Evolutionary conservation across 1,284 basidiomycete species (phyloP).

Genomic region (Tylopilus sp.): DNA sequence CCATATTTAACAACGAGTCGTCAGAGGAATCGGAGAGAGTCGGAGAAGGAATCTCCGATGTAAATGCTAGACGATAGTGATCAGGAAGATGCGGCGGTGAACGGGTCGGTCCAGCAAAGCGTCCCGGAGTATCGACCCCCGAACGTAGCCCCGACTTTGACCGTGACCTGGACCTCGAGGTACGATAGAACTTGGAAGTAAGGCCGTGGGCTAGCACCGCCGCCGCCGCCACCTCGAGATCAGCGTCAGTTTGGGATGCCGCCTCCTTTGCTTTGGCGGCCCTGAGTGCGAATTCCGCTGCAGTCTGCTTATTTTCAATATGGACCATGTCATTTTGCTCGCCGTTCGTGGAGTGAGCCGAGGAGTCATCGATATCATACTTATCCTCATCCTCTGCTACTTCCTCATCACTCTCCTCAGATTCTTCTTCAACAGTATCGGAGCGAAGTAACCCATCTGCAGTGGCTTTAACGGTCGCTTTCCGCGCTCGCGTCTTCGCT

Average conservation of each 20-base stretch:
- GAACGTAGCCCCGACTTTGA: conserved; percentile 45
- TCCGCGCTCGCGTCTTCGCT: conserved; percentile 38
- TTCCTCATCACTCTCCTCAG: conserved; percentile 37
- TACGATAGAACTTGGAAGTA: conserved; percentile 33
- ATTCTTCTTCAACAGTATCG: conserved; percentile 41
- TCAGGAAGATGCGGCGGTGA: conserved; percentile 44
- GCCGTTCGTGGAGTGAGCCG: conserved; percentile 44
- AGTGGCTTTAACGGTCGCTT: conserved; percentile 7
- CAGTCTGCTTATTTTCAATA: conserved; percentile 18
- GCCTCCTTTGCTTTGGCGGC: conserved; percentile 34
- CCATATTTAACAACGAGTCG: conserved; percentile 28
- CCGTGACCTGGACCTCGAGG: conserved; percentile 42
- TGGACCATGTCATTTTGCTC: conserved; percentile 28
- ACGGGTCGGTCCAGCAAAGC: conserved; percentile 65
- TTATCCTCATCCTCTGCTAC: conserved; percentile 65
- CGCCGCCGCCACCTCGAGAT: conserved; percentile 37
- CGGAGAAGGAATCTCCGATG: conserved; percentile 39
- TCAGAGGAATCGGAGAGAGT: conserved; percentile 38
- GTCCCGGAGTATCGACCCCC: conserved; percentile 74
- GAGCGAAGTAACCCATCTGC: conserved; percentile 23
- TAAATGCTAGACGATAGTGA: conserved; percentile 14
- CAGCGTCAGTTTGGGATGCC: conserved; percentile 31
- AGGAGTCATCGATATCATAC: conserved; percentile 90
- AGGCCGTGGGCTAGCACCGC: conserved; percentile 32
- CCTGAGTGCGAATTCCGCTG: conserved; percentile 19